phyloP scores from a whole-genome alignment of 495 filamentous ascomycete species.

The Aspergillus baeticus region DNA sequence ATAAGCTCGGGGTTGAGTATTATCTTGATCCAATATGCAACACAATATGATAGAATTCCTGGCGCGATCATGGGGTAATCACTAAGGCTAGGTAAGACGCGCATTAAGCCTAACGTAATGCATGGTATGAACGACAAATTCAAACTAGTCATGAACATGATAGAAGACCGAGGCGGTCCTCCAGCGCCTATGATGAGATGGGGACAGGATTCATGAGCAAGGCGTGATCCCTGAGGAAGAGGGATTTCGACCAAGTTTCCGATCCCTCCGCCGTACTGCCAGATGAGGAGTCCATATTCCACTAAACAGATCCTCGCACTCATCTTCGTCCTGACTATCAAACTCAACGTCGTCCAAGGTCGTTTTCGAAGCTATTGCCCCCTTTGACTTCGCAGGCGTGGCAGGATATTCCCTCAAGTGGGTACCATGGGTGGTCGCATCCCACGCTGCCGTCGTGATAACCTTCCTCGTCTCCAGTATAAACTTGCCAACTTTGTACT shows the following conservation, averaged over 20 bases:
- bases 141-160: background rate
- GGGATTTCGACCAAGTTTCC: constrained; percentile 37
- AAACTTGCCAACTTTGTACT: constrained; percentile 94
- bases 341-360: constrained; percentile 59
- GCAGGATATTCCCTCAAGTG: background rate
- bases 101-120: background rate
- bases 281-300: constrained; percentile 77
- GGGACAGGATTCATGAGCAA: background rate
- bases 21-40: too few relatives aligned
- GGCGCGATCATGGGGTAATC: background rate
- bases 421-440: constrained; percentile 38
- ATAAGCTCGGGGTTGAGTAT: too few relatives aligned
- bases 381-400: background rate
- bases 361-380: background rate
- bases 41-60: background rate
- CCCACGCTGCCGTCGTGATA: constrained; percentile 65
- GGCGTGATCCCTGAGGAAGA: constrained; percentile 26
- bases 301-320: constrained; percentile 90
- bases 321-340: constrained; percentile 89
- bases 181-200: too few relatives aligned
- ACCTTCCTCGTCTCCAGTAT: constrained; percentile 87
- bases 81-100: background rate
- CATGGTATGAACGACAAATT: background rate
- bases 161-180: too few relatives aligned
- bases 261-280: constrained; percentile 63